Percentiles rank a stretch among this genome's conserved stretches.
Evolutionary conservation across 129 eudicot genomes (phyloP).

Genomic region (Flaveria linearis): DNA sequence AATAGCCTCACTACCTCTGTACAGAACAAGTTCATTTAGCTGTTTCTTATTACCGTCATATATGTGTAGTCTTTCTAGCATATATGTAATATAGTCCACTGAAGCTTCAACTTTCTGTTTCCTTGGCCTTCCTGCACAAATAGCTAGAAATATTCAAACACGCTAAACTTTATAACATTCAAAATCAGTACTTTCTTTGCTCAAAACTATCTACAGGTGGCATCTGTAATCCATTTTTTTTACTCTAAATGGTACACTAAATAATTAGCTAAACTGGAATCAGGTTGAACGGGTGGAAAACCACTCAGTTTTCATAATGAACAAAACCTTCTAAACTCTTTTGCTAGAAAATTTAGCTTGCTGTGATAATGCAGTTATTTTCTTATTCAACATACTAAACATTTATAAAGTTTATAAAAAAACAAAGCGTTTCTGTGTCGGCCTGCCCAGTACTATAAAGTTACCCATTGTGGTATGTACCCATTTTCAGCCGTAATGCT

Average conservation of each 20-base stretch:
- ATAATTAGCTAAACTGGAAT: background rate
- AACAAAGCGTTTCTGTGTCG: background rate
- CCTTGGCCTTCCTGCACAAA: conserved; percentile 47
- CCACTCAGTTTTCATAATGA: background rate
- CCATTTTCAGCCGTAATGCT: background rate
- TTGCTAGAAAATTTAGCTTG: background rate
- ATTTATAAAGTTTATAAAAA: background rate
- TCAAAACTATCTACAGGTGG: background rate
- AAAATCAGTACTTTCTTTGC: background rate
- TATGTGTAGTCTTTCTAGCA: conserved; percentile 39
- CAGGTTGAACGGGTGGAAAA: background rate
- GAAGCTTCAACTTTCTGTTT: conserved; percentile 27
- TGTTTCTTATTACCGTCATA: conserved; percentile 28
- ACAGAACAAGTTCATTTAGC: conserved; percentile 62
- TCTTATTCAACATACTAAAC: background rate
- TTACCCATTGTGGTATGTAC: background rate
- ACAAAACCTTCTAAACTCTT: background rate
- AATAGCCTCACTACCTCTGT: conserved; percentile 50
- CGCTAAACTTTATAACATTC: background rate
- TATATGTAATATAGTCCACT: conserved; percentile 48
- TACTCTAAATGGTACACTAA: background rate
- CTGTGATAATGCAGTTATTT: background rate
- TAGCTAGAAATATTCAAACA: conserved; percentile 11
- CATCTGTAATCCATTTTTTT: background rate
- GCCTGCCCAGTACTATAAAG: background rate